phyloP scores from a whole-genome alignment of 805 yeast species.

The Candida endomychidarum region DNA sequence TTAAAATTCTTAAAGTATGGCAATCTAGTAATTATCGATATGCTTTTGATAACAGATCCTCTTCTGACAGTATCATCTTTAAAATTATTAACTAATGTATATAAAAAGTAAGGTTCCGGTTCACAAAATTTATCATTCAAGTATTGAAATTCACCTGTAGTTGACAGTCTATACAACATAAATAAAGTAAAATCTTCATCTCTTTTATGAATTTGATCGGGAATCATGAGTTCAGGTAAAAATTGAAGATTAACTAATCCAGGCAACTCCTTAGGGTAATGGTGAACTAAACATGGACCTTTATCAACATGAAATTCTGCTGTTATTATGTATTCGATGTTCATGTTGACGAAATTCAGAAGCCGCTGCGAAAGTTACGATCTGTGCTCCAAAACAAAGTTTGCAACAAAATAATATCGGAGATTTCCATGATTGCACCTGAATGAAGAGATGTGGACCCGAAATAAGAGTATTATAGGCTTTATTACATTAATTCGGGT shows the following conservation, averaged over 20 bases:
- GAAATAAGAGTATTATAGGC: too few relatives aligned
- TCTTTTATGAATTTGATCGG: slow-evolving; percentile 57
- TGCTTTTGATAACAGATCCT: slow-evolving; percentile 59
- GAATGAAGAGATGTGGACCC: too few relatives aligned
- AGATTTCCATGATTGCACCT: too few relatives aligned
- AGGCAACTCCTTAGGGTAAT: slow-evolving; percentile 36
- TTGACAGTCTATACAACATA: slow-evolving; percentile 46
- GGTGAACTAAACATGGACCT: slow-evolving; percentile 67
- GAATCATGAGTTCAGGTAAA: slow-evolving; percentile 59
- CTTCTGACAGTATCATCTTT: slow-evolving; percentile 46
- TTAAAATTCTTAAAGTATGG: slow-evolving; percentile 55
- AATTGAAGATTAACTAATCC: slow-evolving; percentile 36
- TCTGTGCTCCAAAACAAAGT: too few relatives aligned
- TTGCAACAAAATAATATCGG: too few relatives aligned
- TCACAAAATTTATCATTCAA: slow-evolving; percentile 33
- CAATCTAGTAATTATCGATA: slow-evolving; percentile 57
- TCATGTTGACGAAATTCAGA: slow-evolving; percentile 17
- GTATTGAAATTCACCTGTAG: slow-evolving; percentile 41
- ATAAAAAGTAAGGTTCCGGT: slow-evolving; percentile 48
- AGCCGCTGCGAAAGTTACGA: too few relatives aligned
- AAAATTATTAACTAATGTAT: slow-evolving; percentile 54
- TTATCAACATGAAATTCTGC: slow-evolving; percentile 79
- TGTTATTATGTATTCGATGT: slow-evolving; percentile 58
- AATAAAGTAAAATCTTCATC: slow-evolving; percentile 60
- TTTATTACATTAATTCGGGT: too few relatives aligned